Evolutionary conservation across 805 yeast genomes (phyloP).

Genomic region (Wickerhamiella azymoides): DNA sequence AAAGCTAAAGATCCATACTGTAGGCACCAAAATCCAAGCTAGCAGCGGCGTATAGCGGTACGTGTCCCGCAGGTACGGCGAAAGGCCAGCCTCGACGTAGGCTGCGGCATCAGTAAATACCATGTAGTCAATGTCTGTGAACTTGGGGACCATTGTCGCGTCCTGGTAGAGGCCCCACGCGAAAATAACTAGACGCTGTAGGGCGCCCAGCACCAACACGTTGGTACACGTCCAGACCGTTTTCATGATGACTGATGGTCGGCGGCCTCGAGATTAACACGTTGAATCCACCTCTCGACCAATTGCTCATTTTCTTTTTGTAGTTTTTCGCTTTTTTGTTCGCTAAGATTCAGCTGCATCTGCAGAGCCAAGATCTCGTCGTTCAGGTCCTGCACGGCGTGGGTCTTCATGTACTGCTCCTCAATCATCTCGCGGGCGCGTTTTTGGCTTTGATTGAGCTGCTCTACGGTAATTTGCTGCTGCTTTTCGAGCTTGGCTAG

Average conservation of each 20-base stretch:
- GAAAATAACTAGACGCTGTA: conserved; percentile 46
- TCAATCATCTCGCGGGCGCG: conserved; percentile 16
- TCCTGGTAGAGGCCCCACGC: conserved; percentile 81
- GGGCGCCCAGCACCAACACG: conserved; percentile 20
- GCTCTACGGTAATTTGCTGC: conserved; percentile 19
- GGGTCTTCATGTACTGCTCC: conserved; percentile 31
- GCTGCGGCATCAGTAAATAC: conserved; percentile 89
- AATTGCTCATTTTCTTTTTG: conserved; percentile 1
- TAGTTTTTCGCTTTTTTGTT: conserved; percentile 18
- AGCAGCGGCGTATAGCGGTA: conserved; percentile 87
- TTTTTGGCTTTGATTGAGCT: conserved; percentile 17
- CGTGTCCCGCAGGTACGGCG: conserved; percentile 79
- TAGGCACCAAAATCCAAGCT: conserved; percentile 72
- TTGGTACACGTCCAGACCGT: conserved; percentile 12
- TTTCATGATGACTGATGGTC: not conserved
- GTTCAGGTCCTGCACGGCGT: conserved; percentile 43
- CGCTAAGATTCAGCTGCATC: conserved; percentile 41
- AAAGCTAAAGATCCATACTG: conserved; percentile 40
- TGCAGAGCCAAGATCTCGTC: conserved; percentile 52
- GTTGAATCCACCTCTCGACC: conserved; percentile 1
- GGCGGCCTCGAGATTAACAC: not conserved
- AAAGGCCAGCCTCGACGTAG: conserved; percentile 43
- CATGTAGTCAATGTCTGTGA: conserved; percentile 87
- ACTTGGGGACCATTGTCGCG: conserved; percentile 57
- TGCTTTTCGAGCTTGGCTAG: conserved; percentile 21